Evolutionary conservation across 495 filamentous ascomycete species (phyloP).

Genomic region (Hyaloscypha variabilis): DNA sequence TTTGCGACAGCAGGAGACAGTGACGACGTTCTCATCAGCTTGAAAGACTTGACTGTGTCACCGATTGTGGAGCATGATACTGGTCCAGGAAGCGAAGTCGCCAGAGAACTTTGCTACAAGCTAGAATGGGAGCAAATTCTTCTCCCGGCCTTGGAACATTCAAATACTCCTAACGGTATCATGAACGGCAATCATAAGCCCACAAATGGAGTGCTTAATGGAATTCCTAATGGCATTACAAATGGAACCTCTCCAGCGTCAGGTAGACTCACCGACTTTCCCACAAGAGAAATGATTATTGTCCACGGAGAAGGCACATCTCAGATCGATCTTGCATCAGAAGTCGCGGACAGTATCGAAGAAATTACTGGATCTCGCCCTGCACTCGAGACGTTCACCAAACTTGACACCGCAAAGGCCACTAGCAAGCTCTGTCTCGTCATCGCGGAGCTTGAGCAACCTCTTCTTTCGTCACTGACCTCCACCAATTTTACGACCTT

Average conservation of each 20-base stretch:
- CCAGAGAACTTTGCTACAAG: conserved; percentile 42
- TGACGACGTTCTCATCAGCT: conserved; percentile 33
- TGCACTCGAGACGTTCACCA: background rate
- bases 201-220: no score
- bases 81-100: conserved; percentile 26
- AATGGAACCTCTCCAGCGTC: background rate
- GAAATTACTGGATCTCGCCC: background rate
- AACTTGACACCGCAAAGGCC: conserved; percentile 4
- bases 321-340: conserved; percentile 39
- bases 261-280: background rate
- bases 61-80: conserved; percentile 35
- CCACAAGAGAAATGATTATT: conserved; percentile 34
- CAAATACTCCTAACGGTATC: conserved; percentile 18
- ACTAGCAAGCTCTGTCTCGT: conserved; percentile 31
- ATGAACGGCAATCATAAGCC: conserved; percentile 3
- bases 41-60: conserved; percentile 40
- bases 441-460: conserved; percentile 25
- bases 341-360: conserved; percentile 3
- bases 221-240: background rate
- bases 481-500: conserved; percentile 37
- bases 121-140: conserved; percentile 36
- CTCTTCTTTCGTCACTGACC: conserved; percentile 42
- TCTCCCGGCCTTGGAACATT: background rate
- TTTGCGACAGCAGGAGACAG: conserved; percentile 35
- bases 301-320: conserved; percentile 40